Evolutionary conservation across 208 protist species (phyloP).

Genomic region (Leishmania martiniquensis): DNA sequence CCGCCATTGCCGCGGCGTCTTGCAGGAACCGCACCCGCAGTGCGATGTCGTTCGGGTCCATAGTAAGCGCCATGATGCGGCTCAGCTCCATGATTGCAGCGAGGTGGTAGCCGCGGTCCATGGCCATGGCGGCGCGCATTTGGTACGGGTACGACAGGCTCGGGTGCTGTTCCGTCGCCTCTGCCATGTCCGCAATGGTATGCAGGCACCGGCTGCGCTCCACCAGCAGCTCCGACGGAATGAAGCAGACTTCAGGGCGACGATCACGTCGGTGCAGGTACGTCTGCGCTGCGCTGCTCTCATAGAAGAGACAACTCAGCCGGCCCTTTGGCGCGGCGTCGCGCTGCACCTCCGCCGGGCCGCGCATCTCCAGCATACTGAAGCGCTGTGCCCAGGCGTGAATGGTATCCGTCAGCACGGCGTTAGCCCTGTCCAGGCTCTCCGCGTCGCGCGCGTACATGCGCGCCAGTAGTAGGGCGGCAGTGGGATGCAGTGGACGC

Average conservation of each 20-base stretch:
- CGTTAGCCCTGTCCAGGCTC: conserved; percentile 4
- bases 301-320: background rate
- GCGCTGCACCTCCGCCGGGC: background rate
- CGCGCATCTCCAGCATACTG: conserved; percentile 11
- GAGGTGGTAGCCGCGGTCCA: conserved; percentile 44
- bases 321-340: background rate
- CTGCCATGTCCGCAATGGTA: conserved; percentile 26
- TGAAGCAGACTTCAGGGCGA: conserved; percentile 31
- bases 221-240: conserved; percentile 33
- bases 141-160: conserved; percentile 43
- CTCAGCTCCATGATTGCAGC: conserved; percentile 43
- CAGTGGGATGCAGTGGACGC: conserved; percentile 18
- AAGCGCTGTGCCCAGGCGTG: conserved; percentile 30
- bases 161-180: conserved; percentile 36
- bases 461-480: conserved; percentile 33
- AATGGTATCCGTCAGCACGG: conserved; percentile 29
- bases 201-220: conserved; percentile 37
- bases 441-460: conserved; percentile 22
- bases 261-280: conserved; percentile 36
- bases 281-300: background rate
- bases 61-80: conserved; percentile 31
- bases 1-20: conserved; percentile 24
- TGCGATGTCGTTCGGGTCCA: conserved; percentile 37
- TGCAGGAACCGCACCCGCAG: conserved; percentile 42
- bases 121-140: conserved; percentile 47